A percentile compares a stretch with the other conserved stretches of the same genome.
phyloP scores from a whole-genome alignment of 164 flowering plant genomes.

The Piper longum region DNA sequence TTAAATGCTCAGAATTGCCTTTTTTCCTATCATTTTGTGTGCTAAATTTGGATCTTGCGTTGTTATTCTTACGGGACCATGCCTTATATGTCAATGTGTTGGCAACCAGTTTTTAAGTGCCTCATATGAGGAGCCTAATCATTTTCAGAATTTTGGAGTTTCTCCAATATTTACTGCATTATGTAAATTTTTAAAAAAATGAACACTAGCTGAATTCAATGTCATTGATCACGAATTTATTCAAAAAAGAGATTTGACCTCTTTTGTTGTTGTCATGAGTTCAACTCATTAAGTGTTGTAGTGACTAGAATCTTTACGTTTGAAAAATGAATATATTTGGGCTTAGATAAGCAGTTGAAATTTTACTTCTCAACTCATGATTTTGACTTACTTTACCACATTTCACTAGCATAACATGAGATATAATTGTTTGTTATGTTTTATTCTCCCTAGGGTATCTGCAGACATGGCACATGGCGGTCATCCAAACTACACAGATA shows the following conservation, averaged over 20 bases:
- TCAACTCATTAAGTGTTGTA: neutral
- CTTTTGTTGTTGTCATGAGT: neutral
- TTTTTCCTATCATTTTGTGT: neutral
- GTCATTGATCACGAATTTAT: neutral
- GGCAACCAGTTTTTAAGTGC: no score
- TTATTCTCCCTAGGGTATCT: constrained; percentile 34
- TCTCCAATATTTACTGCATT: no score
- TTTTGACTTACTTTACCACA: no score
- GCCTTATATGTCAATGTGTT: no score
- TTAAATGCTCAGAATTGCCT: neutral
- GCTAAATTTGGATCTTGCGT: no score
- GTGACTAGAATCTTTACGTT: neutral
- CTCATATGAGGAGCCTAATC: no score
- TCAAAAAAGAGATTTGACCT: neutral
- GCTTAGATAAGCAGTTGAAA: no score
- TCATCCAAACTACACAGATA: constrained; percentile 83
- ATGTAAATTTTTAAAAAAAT: no score
- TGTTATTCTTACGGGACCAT: no score
- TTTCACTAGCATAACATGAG: no score
- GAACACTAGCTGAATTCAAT: neutral
- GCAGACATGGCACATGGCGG: constrained; percentile 99
- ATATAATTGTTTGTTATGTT: neutral
- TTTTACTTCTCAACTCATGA: no score
- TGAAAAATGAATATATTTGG: neutral
- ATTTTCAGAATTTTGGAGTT: no score